Evolutionary conservation across 2,329 filamentous ascomycete genomes (phyloP).

Genomic region (Celoporthe dispersa): DNA sequence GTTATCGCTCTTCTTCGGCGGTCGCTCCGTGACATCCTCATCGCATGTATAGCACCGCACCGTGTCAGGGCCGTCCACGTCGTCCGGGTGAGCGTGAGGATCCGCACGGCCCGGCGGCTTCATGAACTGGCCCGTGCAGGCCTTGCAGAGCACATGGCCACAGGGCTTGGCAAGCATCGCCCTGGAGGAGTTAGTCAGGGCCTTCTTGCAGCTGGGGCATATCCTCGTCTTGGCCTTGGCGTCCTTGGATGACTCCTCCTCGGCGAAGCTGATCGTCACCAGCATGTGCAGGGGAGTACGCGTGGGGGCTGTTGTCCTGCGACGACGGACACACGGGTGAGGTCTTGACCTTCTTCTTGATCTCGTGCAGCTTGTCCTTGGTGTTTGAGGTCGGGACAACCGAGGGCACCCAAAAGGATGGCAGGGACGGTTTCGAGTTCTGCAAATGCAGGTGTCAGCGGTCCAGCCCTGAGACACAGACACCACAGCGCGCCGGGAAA

Average conservation of each 20-base stretch:
- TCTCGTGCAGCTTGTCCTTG: constrained; percentile 58
- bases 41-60: constrained; percentile 88
- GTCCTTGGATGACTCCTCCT: constrained; percentile 60
- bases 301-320: constrained; percentile 66
- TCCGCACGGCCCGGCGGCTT: constrained; percentile 58
- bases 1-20: constrained; percentile 45
- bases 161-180: constrained; percentile 85
- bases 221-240: constrained; percentile 50
- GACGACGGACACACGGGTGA: constrained; percentile 80
- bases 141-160: constrained; percentile 88
- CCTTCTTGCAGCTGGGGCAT: constrained; percentile 87
- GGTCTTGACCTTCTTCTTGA: constrained; percentile 66
- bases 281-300: constrained; percentile 79
- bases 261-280: constrained; percentile 75
- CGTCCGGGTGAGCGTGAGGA: constrained; percentile 62
- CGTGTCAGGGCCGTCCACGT: constrained; percentile 47
- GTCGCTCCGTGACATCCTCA: constrained; percentile 65
- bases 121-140: constrained; percentile 85
- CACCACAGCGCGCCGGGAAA: constrained; percentile 6
- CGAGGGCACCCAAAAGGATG: constrained; percentile 92
- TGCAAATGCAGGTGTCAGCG: constrained; percentile 38
- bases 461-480: constrained; percentile 10
- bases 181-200: constrained; percentile 78
- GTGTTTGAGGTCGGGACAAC: constrained; percentile 73
- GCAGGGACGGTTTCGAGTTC: constrained; percentile 69